phyloP scores from a whole-genome alignment of 257 asterid genomes.

The Przewalskia tangutica region DNA sequence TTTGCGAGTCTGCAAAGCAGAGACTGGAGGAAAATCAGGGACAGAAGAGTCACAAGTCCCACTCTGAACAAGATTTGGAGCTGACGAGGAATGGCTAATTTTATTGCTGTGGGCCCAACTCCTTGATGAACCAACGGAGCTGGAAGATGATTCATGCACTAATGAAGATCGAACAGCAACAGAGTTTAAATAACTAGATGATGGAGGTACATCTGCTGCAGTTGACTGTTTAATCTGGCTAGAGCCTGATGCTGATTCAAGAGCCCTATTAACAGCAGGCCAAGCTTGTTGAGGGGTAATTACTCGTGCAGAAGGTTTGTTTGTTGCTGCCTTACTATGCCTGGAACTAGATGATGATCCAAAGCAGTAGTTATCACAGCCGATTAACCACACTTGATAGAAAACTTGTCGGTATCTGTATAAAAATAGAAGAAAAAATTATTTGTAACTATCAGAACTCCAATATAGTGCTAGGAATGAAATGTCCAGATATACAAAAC shows the following conservation, averaged over 20 bases:
- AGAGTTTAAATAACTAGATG: slow-evolving; percentile 37
- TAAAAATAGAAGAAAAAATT: background rate
- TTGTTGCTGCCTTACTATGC: slow-evolving; percentile 21
- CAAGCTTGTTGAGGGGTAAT: slow-evolving; percentile 21
- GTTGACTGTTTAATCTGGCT: slow-evolving; percentile 11
- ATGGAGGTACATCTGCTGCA: slow-evolving; percentile 21
- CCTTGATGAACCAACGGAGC: slow-evolving; percentile 39
- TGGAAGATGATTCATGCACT: slow-evolving; percentile 26
- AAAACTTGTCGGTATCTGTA: slow-evolving; percentile 86
- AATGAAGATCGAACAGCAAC: slow-evolving; percentile 35
- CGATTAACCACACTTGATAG: too few species aligned
- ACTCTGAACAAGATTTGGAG: slow-evolving; percentile 57
- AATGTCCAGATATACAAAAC: background rate
- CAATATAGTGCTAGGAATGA: background rate
- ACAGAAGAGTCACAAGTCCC: slow-evolving; percentile 34
- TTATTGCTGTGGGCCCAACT: slow-evolving; percentile 29
- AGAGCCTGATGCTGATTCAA: slow-evolving; percentile 12
- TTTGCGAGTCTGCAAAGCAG: slow-evolving; percentile 44
- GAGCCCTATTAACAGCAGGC: slow-evolving; percentile 40
- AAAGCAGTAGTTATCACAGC: slow-evolving; percentile 38
- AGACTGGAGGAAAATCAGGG: slow-evolving; percentile 73
- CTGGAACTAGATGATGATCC: slow-evolving; percentile 47
- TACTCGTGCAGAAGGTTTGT: slow-evolving; percentile 26
- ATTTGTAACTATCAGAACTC: too few species aligned
- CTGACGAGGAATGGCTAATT: slow-evolving; percentile 68